Evolutionary conservation across 192 early-diverging fungal genomes (phyloP).

Genomic region (Coemansia sp.): DNA sequence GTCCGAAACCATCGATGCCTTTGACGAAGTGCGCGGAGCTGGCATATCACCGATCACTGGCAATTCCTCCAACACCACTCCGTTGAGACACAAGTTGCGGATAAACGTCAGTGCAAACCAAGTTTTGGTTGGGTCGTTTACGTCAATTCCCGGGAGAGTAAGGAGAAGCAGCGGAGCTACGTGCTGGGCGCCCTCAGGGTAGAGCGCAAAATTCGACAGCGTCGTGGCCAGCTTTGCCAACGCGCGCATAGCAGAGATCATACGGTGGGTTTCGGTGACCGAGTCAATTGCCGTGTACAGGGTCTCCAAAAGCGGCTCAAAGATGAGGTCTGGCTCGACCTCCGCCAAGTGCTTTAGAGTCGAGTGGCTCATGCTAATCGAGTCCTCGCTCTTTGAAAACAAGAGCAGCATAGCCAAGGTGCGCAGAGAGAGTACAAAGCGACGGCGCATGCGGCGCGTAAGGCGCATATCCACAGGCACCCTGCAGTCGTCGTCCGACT

Average conservation of each 20-base stretch:
- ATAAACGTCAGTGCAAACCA: constrained; percentile 51
- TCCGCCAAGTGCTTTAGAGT: constrained; percentile 56
- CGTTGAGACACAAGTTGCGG: constrained; percentile 44
- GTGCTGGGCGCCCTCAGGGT: constrained; percentile 84
- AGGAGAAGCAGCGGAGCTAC: constrained; percentile 75
- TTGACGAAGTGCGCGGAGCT: constrained; percentile 18
- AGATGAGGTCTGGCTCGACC: constrained; percentile 74
- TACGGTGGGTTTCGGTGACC: constrained; percentile 81
- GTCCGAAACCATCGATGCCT: constrained; percentile 48
- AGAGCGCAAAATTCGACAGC: constrained; percentile 72
- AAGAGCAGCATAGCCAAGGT: constrained; percentile 50
- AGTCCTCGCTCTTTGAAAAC: constrained; percentile 49
- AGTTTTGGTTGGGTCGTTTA: constrained; percentile 90
- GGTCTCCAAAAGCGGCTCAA: constrained; percentile 80
- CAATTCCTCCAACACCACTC: constrained; percentile 51
- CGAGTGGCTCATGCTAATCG: constrained; percentile 46
- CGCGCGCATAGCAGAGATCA: constrained; percentile 75
- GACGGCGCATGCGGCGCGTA: constrained; percentile 36
- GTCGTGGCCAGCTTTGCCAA: constrained; percentile 72
- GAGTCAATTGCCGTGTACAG: constrained; percentile 85
- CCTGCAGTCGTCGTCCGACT: constrained; percentile 25
- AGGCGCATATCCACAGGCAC: constrained; percentile 30
- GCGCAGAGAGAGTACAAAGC: constrained; percentile 43
- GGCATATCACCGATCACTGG: constrained; percentile 41
- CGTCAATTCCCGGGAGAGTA: constrained; percentile 86